phyloP scores from a whole-genome alignment of 2,329 filamentous ascomycete species.

The Curvularia eragrostidis region DNA sequence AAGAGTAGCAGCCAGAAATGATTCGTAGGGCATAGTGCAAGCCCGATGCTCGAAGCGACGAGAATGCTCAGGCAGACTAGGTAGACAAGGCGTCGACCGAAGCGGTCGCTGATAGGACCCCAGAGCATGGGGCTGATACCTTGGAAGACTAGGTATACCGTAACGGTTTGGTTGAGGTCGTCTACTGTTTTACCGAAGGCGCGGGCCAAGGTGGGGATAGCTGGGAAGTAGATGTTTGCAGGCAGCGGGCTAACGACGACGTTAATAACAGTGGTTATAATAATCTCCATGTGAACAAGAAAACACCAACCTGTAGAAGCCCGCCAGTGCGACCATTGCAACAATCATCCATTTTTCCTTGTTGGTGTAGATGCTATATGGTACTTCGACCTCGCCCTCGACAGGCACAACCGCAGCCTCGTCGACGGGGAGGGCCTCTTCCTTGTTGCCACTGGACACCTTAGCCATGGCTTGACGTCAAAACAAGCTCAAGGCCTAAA shows the following conservation, averaged over 20 bases:
- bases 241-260: conserved; percentile 45
- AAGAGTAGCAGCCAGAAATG: conserved; percentile 44
- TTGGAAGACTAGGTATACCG: conserved; percentile 58
- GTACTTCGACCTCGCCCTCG: conserved; percentile 25
- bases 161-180: conserved; percentile 59
- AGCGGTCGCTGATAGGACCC: conserved; percentile 59
- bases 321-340: conserved; percentile 40
- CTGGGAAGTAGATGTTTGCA: conserved; percentile 51
- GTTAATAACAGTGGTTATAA: neutral
- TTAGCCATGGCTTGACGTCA: conserved; percentile 11
- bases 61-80: conserved; percentile 50
- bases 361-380: conserved; percentile 39
- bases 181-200: conserved; percentile 52
- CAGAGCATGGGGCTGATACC: conserved; percentile 61
- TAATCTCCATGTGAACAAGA: too few relatives aligned
- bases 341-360: conserved; percentile 44
- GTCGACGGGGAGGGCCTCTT: conserved; percentile 18
- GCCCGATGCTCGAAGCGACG: conserved; percentile 42
- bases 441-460: conserved; percentile 19
- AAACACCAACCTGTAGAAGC: conserved; percentile 36
- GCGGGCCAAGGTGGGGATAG: conserved; percentile 40
- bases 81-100: conserved; percentile 60
- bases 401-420: conserved; percentile 21
- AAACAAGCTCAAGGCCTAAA: neutral
- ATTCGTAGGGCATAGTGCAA: conserved; percentile 44